These are phyloP conservation scores for Penicillium flavigenum DNA, from an alignment of 495 filamentous ascomycete genomes.

Conservation along the genomic window DNA sequence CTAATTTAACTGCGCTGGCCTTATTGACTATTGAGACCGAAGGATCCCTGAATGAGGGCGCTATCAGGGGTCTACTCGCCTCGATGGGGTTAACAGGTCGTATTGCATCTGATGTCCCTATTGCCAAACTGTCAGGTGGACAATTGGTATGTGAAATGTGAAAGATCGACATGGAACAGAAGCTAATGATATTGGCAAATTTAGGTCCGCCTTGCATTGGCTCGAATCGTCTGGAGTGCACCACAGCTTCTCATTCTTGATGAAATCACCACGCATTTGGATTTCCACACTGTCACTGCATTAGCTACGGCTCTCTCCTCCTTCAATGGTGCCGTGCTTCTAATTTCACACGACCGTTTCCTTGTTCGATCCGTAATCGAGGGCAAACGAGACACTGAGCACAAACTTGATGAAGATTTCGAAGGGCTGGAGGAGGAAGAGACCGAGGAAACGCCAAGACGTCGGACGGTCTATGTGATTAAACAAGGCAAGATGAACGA, in stretches of 20 bases:
- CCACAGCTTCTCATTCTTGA: conserved; percentile 78
- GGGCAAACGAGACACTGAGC: conserved; percentile 49
- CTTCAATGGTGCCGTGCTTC: conserved; percentile 68
- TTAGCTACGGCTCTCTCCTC: conserved; percentile 60
- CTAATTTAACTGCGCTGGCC: conserved; percentile 59
- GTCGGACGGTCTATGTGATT: conserved; percentile 60
- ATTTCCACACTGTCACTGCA: conserved; percentile 71
- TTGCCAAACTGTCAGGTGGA: conserved; percentile 68
- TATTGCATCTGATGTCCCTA: conserved; percentile 65
- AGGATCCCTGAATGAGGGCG: conserved; percentile 57
- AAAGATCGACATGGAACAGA: background rate
- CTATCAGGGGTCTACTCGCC: conserved; percentile 59
- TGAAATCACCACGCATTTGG: conserved; percentile 83
- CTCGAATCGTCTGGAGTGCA: conserved; percentile 60
- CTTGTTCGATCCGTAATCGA: conserved; percentile 68
- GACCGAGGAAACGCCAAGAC: conserved; percentile 46
- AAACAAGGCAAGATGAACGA: conserved; percentile 56
- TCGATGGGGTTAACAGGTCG: conserved; percentile 65
- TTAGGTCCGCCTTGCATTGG: conserved; percentile 70
- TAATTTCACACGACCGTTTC: conserved; percentile 78
- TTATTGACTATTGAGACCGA: conserved; percentile 52
- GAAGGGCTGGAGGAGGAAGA: conserved; percentile 51
- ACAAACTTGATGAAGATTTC: conserved; percentile 50
- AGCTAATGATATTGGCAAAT: background rate
- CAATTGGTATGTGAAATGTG: conserved; percentile 51